Evolutionary conservation across 768 basidiomycete species (phyloP).

Genomic region (Naematelia encephala): DNA sequence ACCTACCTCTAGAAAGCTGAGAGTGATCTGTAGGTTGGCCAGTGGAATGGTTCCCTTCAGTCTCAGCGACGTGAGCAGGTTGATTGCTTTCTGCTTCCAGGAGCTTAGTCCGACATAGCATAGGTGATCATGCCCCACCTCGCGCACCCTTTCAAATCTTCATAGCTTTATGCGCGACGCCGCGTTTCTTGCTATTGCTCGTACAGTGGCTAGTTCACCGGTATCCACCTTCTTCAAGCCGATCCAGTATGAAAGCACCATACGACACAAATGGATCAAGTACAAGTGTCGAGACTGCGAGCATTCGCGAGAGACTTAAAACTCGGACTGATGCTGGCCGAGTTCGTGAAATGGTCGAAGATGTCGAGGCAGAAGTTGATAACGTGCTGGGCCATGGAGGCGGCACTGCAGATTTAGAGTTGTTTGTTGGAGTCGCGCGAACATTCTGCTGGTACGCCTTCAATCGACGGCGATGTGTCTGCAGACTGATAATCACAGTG

Average conservation of each 20-base stretch:
- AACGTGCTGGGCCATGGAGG: slow-evolving; percentile 4
- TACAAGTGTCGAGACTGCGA: not conserved
- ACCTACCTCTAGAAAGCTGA: not conserved
- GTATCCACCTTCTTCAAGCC: slow-evolving; percentile 19
- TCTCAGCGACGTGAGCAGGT: slow-evolving; percentile 54
- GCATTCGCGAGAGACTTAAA: not conserved
- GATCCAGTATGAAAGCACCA: not conserved
- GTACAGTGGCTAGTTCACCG: slow-evolving; percentile 43
- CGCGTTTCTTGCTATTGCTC: slow-evolving; percentile 57
- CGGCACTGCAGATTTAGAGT: slow-evolving; percentile 55
- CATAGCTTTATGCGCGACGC: slow-evolving; percentile 81
- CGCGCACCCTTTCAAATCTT: slow-evolving; percentile 71
- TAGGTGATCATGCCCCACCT: slow-evolving; percentile 89
- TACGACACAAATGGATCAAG: not conserved
- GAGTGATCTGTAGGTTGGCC: slow-evolving; percentile 58
- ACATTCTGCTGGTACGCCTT: slow-evolving; percentile 63
- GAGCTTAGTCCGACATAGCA: slow-evolving; percentile 40
- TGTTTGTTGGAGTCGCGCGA: slow-evolving; percentile 64
- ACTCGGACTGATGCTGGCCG: not conserved
- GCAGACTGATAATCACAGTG: slow-evolving; percentile 50
- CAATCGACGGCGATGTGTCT: not conserved
- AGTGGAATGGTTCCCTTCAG: slow-evolving; percentile 86
- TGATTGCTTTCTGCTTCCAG: no score
- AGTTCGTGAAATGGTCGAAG: slow-evolving; percentile 6
- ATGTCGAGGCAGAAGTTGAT: not conserved